Base-by-base conservation (phyloP, 2,329 filamentous ascomycete species). In the Elsinoe australis region DNA sequence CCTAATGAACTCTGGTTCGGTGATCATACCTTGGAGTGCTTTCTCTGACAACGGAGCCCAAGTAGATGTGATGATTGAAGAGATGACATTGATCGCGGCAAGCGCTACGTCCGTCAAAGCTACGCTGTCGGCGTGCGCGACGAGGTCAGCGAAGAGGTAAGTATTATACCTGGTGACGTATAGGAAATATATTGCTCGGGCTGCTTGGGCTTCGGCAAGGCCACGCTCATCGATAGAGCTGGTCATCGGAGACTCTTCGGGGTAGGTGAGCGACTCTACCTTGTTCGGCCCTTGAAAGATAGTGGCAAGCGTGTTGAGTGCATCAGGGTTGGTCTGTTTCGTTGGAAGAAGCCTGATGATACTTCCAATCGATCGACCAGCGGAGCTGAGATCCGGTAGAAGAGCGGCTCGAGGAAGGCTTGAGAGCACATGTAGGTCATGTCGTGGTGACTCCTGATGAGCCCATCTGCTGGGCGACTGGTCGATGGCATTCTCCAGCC, bases 51-150 rank as follows among this genome's bases (percentile, higher is more conserved):
- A 24, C 50, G 67, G 57, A 12, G 68, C 64, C 78, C 78, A 82
- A 19, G 72, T 70, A 2, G 78, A 71, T 2, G 70, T 76, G 28
- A 76, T 69, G 32, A 80, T 62, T 2, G 73, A 66, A 21, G 65
- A 64, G 28, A 80, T 68, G 24, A 79, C 65, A 2, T 67, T 63
- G 14, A 79, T 67, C 0, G 78, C 71, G 15, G 76, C 70, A 4
- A 80, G 61, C 1, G 78, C 76, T 7, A 70, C 67, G 22, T 79
- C 76, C 53, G 71, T 71, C 62, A 81, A 70, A 0, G 73, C 76
- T 10, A 80, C 58, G 7, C 73, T 72, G 39, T 79, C 74, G n/a
- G 76, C 74, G 39, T 76, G 71, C 1, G 61, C 64, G 22, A 72
- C 66, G 28, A 79, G 61, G 52, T 77, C 67, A 6, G 63, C 58